Evolutionary conservation across 2,329 filamentous ascomycete species (phyloP), one percentile per base, ranked within the genome.

Genomic region (Aspergillus amoenus): DNA sequence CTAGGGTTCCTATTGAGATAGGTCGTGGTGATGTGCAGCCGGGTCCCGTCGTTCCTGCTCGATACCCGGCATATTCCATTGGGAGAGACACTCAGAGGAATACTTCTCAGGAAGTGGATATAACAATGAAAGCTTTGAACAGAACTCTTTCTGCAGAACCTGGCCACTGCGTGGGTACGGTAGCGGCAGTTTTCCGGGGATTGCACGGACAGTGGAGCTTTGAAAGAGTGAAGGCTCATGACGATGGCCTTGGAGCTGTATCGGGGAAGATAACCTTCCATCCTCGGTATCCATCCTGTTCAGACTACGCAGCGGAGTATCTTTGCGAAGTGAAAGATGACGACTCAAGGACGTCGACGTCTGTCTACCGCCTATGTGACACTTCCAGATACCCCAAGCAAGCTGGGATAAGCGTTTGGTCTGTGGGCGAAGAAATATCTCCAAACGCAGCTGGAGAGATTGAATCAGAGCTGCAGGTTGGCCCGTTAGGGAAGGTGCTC

Each of bases 131-230:
- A 81, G 62, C 83, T 81, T 34, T 75, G 78, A 37, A 69, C 68
- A 39, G 45, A 2, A 58, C 52, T 4, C 58, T 65, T 2, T 0
- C 70, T 80, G 1, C 72, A 78, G 1, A 60, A 71, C 1, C 77
- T 73, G 0, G 80, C 77, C 1, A 70, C 70, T 1, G 73, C 0
- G 74, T 75, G 3, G 90, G 87, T 57, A 81, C 89, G 3, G 79
- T 88, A 0, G 78, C 81, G 4, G 89, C 87, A 5, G 82, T 90
- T 1, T 93, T 91, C 68, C 78, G 88, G 57, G 87, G 84, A 7
- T 78, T 93, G 1, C 83, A 90, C 34, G 90, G 90, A 6, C 78
- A 79, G 3, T 93, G 90, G 90, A 81, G 73, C 3, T 78, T 91
- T 1, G 51, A 55, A 76, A 90, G 3, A 72, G 72, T 63, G 76